Base-by-base conservation (phyloP, 2,329 filamentous ascomycete genomes). In the Colletotrichum magnum region DNA sequence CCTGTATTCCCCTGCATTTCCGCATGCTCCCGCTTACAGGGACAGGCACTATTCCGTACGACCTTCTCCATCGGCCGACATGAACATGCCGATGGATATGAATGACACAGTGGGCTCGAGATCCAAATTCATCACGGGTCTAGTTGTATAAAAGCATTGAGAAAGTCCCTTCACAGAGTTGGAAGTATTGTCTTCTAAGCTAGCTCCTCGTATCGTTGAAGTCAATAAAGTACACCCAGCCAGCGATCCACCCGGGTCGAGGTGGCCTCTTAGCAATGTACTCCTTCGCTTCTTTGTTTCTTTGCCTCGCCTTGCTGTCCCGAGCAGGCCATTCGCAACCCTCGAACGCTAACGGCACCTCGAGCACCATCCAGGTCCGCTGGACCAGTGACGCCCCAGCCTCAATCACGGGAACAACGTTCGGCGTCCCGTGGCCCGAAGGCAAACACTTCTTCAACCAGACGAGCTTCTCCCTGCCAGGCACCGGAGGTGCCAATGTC, bases 391-490 rank as follows among this genome's bases (percentile, higher is more conserved):
- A 43, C 41, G 15, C 76, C 7, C 82, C 83, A 0, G 68, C 72
- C 2, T 72, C 76, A 53, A 78, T 74, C 36, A 58, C 74, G 0
- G 83, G 83, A 6, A 77, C 79, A 1, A 84, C 83, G 0, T 84
- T 85, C 69, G 83, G 82, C 3, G 72, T 85, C 1, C 83, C 83
- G 0, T 83, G 81, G 83, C 78, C 82, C 1, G 75, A 78, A 16
- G 82, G 82, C 3, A 80, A 80, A 58, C 77, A 81, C 68, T 74
- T 68, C 7, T 73, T 78, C 2, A 76, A 81, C 10, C 70, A 74
- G 13, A 82, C 80, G 13, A 72, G 72, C 6, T 83, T 84, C 66
- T 75, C 75, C 6, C 75, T 79, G 16, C 71, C 72, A 0, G 71
- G 70, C 2, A 13, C 41, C 2, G 41, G 41, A 43, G 13, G 13